These are phyloP conservation scores for Sclerotinia borealis DNA, from an alignment of 2,329 filamentous ascomycete genomes.

Conservation along the genomic window DNA sequence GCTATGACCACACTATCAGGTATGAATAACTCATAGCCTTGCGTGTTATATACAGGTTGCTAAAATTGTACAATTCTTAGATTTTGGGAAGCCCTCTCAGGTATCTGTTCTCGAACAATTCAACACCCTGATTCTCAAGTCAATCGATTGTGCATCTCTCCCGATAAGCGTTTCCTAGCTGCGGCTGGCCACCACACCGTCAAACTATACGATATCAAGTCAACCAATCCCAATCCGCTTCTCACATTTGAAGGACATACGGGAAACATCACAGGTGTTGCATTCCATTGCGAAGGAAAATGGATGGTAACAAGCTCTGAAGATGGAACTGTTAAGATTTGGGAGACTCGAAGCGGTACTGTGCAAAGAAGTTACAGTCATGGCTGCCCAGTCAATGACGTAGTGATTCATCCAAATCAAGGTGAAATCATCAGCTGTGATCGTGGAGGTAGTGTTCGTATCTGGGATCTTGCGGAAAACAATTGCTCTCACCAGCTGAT, in stretches of 20 bases:
- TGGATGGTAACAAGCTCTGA: constrained; percentile 99
- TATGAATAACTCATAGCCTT: constrained; percentile 31
- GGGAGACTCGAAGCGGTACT: constrained; percentile 32
- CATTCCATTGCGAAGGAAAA: constrained; percentile 97
- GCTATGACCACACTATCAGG: constrained; percentile 72
- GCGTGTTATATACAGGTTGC: background rate
- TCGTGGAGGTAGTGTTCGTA: constrained; percentile 80
- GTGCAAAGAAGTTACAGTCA: constrained; percentile 93
- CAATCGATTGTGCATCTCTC: constrained; percentile 95
- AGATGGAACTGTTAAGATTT: constrained; percentile 55
- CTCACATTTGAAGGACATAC: constrained; percentile 95
- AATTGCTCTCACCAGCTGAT: constrained; percentile 95
- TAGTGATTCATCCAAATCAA: constrained; percentile 99
- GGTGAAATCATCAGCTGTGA: constrained; percentile 97
- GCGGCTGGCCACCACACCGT: constrained; percentile 74
- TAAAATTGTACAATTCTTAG: constrained; percentile 40
- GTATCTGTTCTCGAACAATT: constrained; percentile 96
- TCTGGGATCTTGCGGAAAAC: constrained; percentile 97
- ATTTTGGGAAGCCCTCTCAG: constrained; percentile 97
- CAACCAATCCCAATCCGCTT: constrained; percentile 89
- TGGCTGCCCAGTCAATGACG: constrained; percentile 85
- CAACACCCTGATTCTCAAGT: constrained; percentile 98
- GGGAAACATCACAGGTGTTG: constrained; percentile 91
- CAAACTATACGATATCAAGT: constrained; percentile 98
- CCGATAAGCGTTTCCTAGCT: constrained; percentile 89